phyloP scores from a whole-genome alignment of 2,329 filamentous ascomycete genomes.

The Pseudocercospora pini-densiflorae region DNA sequence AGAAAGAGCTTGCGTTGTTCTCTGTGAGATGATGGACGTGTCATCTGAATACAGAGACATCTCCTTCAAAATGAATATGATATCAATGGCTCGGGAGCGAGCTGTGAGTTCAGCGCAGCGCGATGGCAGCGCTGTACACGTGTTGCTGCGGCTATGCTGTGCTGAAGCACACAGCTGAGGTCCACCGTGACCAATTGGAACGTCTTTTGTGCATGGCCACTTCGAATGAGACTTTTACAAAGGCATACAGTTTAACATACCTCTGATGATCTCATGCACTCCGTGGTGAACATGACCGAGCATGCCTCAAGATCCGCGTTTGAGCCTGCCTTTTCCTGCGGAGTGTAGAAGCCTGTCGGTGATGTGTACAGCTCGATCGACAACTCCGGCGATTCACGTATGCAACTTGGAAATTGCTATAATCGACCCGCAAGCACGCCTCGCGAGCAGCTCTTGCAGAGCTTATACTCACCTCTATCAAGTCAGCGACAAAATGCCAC shows the following conservation, averaged over 20 bases:
- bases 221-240: too few species aligned
- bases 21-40: too few species aligned
- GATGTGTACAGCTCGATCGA: constrained; percentile 37
- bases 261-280: not conserved
- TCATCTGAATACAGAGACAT: too few species aligned
- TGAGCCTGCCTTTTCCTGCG: not conserved
- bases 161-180: too few species aligned
- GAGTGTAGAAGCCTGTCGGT: constrained; percentile 41
- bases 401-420: not conserved
- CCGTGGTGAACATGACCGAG: not conserved
- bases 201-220: too few species aligned
- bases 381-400: not conserved
- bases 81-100: too few species aligned
- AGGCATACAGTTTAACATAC: too few species aligned
- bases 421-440: not conserved
- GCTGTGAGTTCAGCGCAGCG: too few species aligned
- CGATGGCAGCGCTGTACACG: too few species aligned
- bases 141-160: too few species aligned
- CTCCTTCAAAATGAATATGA: too few species aligned
- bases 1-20: not conserved
- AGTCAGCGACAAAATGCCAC: not conserved
- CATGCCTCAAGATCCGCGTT: not conserved
- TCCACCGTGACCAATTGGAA: too few species aligned
- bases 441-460: not conserved
- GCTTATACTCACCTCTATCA: not conserved